A percentile compares a stretch with the other conserved stretches of the same genome.
phyloP scores from a whole-genome alignment of 2,329 filamentous ascomycete genomes.

The Cercospora berteroae region DNA sequence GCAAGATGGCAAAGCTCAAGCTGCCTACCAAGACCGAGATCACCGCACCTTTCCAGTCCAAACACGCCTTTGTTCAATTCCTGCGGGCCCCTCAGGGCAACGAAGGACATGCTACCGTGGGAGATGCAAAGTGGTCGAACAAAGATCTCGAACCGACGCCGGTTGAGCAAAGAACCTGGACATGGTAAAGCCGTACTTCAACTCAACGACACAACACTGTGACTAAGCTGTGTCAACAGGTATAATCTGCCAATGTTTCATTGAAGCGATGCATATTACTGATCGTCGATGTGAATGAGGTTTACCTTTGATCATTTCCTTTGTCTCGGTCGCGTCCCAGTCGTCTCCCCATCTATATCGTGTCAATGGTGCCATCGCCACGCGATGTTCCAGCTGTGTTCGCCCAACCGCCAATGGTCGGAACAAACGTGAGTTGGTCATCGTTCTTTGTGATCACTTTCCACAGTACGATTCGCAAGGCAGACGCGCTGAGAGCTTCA shows the following conservation, averaged over 20 bases:
- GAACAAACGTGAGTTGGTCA: slow-evolving; percentile 25
- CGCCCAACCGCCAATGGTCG: slow-evolving; percentile 45
- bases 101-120: neutral
- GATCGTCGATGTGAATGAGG: neutral
- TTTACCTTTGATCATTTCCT: slow-evolving; percentile 13
- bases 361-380: slow-evolving; percentile 59
- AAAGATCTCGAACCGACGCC: slow-evolving; percentile 28
- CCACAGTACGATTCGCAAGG: neutral
- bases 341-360: neutral
- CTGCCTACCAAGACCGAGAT: neutral
- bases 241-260: neutral
- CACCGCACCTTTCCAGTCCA: neutral
- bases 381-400: slow-evolving; percentile 44
- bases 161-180: slow-evolving; percentile 25
- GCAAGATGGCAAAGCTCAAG: neutral
- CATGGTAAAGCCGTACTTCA: slow-evolving; percentile 32
- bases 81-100: neutral
- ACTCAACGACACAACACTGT: slow-evolving; percentile 42
- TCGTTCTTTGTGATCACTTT: neutral
- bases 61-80: neutral
- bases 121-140: slow-evolving; percentile 33
- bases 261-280: neutral
- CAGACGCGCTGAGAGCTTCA: neutral
- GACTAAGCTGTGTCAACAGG: slow-evolving; percentile 40
- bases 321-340: slow-evolving; percentile 37